These are phyloP conservation scores for Canna indica DNA, from an alignment of 176 grass and related monocot species.

Conservation along the genomic window DNA sequence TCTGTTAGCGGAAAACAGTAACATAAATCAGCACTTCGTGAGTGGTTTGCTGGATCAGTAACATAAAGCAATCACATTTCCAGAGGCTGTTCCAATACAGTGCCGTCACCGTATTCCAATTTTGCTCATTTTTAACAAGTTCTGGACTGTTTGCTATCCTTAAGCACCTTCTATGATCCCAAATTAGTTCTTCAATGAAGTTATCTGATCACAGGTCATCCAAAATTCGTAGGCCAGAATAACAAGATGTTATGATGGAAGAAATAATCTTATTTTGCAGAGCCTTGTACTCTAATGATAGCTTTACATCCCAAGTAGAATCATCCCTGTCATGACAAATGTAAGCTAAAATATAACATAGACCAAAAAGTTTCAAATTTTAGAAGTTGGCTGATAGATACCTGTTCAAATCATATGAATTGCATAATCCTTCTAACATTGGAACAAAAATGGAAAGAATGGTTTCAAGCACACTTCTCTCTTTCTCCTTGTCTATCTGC, in stretches of 20 bases:
- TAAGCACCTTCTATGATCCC: background rate
- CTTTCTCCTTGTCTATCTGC: constrained; percentile 44
- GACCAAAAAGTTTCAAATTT: background rate
- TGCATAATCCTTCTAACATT: constrained; percentile 59
- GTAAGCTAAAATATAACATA: background rate
- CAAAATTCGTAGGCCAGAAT: constrained; percentile 35
- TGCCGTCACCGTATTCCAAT: too few species aligned
- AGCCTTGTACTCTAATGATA: constrained; percentile 60
- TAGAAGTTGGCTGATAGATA: constrained; percentile 9
- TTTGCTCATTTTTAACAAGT: too few species aligned
- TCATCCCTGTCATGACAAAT: constrained; percentile 37
- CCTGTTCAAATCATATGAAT: constrained; percentile 29
- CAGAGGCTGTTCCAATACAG: too few species aligned
- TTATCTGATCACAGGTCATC: background rate
- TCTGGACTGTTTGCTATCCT: background rate
- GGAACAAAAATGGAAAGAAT: constrained; percentile 71
- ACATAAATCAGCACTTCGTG: too few species aligned
- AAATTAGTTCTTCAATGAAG: background rate
- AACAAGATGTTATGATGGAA: constrained; percentile 52
- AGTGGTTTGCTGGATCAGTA: too few species aligned
- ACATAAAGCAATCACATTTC: too few species aligned
- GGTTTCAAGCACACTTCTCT: constrained; percentile 58
- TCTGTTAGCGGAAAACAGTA: too few species aligned
- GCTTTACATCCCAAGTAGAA: constrained; percentile 50
- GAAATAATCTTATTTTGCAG: constrained; percentile 58